Conservation (phyloP, 371 early-diverging fungal species). For the Blakeslea trispora region DNA sequence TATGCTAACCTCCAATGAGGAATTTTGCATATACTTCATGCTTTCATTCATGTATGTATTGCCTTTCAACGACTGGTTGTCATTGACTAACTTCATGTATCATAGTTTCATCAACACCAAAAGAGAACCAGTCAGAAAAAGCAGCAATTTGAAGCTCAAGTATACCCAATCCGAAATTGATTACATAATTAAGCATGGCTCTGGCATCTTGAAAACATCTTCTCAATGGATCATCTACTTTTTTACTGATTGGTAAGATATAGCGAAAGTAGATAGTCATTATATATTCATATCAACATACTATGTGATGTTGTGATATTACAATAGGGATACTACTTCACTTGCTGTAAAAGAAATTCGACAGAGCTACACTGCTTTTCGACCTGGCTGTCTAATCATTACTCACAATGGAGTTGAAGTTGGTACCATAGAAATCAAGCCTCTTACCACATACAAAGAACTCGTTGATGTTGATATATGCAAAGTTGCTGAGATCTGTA, state of each 20-base stretch:
- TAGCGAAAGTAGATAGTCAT: conserved; percentile 1
- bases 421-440: conserved; percentile 14
- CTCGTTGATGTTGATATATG: conserved; percentile 8
- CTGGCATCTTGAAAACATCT: conserved; percentile 7
- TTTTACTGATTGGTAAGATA: conserved; percentile 7
- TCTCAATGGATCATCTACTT: conserved; percentile 8
- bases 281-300: conserved; percentile 5
- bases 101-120: conserved; percentile 3
- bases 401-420: conserved; percentile 9
- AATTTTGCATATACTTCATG: conserved; percentile 11
- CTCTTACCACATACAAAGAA: conserved; percentile 7
- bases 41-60: conserved; percentile 8
- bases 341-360: conserved; percentile 3
- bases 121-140: background rate
- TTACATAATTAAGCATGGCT: conserved; percentile 13
- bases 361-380: background rate
- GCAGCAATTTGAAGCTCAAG: background rate
- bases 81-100: conserved; percentile 1
- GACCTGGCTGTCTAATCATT: conserved; percentile 12
- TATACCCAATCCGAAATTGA: conserved; percentile 7
- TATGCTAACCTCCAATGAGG: conserved; percentile 6
- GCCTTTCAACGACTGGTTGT: background rate
- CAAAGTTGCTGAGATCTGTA: conserved; percentile 20
- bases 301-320: too few species aligned
- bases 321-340: too few species aligned